Base-by-base conservation (phyloP, 495 filamentous ascomycete species). In the Penicillium argentinense region DNA sequence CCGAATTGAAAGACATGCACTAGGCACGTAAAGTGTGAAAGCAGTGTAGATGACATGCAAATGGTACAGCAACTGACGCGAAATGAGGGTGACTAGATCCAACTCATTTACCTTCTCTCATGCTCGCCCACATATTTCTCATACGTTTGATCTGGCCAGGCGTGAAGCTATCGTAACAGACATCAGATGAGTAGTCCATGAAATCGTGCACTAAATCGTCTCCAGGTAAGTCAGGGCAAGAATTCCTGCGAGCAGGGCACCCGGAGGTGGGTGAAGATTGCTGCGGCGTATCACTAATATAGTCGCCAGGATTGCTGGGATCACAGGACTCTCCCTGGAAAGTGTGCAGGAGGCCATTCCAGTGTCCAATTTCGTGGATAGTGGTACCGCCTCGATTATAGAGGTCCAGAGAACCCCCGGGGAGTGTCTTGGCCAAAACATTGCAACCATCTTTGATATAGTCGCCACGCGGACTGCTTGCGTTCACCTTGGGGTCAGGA, bases 301-400 rank as follows among this genome's bases (percentile, higher is more conserved):
- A 76, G 42, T 82, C 79, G 3, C 78, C 78, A 3, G 64, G 50
- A 39, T 71, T 68, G 18, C 53, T 51, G 0, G 57, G 27, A 5
- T 58, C 60, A 53, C 76, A 79, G 1, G 63, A 69, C 25, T 73
- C 69, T 1, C 72, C 77, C 57, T 81, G 69, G 46, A 81, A 83
- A 2, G 73, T 75, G 49, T 83, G 79, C 21, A 80, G 48, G 18
- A 82, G 65, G 3, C 78, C 78, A 44, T 81, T 73, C 79, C 79
- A 83, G 55, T 83, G 79, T 17, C 79, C 79, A 14, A 80, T 76
- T 53, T 81, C 77, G 53, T 81, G 77, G 21, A 79, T 72, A 0
- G 74, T 71, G 5, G 77, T 79, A 6, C 70, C 72, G 19, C 77
- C 77, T 13, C 61, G 57, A 29, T 77, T 71, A 39, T 80, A 80